Evolutionary conservation across 768 basidiomycete genomes (phyloP).

Genomic region (Collybia nuda): DNA sequence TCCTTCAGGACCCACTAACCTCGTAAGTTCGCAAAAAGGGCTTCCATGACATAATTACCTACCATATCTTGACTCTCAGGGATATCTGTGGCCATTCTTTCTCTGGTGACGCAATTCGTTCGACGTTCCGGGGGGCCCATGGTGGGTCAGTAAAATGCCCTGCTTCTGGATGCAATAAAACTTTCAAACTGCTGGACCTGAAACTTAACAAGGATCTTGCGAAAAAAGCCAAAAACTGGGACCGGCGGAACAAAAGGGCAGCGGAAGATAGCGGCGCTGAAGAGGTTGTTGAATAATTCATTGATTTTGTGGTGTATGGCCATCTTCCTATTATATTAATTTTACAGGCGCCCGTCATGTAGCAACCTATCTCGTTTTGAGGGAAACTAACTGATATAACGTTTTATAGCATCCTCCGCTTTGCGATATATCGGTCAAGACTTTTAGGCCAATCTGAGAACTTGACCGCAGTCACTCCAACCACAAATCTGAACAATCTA

Average conservation of each 20-base stretch:
- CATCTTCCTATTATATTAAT: slow-evolving; percentile 9
- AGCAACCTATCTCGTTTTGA: too few relatives aligned
- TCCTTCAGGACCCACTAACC: slow-evolving; percentile 72
- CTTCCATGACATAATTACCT: slow-evolving; percentile 4
- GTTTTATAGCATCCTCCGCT: background rate
- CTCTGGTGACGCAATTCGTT: slow-evolving; percentile 67
- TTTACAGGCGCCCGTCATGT: background rate
- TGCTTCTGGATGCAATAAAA: slow-evolving; percentile 67
- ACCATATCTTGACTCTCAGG: slow-evolving; percentile 32
- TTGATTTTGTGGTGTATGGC: background rate
- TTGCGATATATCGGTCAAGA: background rate
- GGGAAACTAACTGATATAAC: background rate
- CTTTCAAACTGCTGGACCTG: slow-evolving; percentile 51
- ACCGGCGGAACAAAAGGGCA: slow-evolving; percentile 49
- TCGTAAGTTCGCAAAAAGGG: slow-evolving; percentile 54
- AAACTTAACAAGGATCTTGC: slow-evolving; percentile 56
- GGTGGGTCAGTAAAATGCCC: slow-evolving; percentile 54
- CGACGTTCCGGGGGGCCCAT: slow-evolving; percentile 47
- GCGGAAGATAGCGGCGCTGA: slow-evolving; percentile 63
- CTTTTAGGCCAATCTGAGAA: too few relatives aligned
- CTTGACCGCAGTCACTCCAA: too few relatives aligned
- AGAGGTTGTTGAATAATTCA: slow-evolving; percentile 44
- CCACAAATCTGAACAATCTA: too few relatives aligned
- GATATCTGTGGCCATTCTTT: slow-evolving; percentile 79
- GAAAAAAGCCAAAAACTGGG: slow-evolving; percentile 58